Conservation (phyloP, 306 rosid genomes). For the Fragaria ananassa region DNA sequence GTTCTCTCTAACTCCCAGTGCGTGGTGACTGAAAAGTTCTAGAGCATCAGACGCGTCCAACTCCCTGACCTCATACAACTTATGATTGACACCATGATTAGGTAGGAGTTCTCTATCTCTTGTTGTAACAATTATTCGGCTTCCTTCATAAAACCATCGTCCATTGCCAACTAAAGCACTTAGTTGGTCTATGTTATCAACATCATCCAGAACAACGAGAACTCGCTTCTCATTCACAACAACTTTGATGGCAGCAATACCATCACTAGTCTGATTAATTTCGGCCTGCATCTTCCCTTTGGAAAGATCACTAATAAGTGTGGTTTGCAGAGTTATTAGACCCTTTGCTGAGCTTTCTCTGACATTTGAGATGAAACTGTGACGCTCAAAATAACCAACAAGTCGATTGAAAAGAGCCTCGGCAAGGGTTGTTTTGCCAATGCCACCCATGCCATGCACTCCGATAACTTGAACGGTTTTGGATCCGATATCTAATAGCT, state of each 20-base stretch:
- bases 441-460: conserved; percentile 50
- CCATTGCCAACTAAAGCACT: conserved; percentile 29
- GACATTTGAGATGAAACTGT: conserved; percentile 45
- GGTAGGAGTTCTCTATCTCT: conserved; percentile 40
- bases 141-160: conserved; percentile 52
- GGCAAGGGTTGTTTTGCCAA: conserved; percentile 63
- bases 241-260: conserved; percentile 20
- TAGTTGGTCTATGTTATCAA: conserved; percentile 40
- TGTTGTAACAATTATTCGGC: conserved; percentile 53
- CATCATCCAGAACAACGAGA: conserved; percentile 61
- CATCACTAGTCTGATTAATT: conserved; percentile 17
- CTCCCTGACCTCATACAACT: conserved; percentile 43
- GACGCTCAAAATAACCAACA: conserved; percentile 28
- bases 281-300: background rate
- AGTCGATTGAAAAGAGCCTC: conserved; percentile 45
- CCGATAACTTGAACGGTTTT: conserved; percentile 37
- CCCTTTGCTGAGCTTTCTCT: conserved; percentile 41
- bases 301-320: conserved; percentile 21
- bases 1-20: conserved; percentile 32
- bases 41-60: conserved; percentile 31
- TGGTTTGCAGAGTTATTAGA: conserved; percentile 29
- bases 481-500: conserved; percentile 35
- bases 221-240: conserved; percentile 25
- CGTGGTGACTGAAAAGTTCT: conserved; percentile 55
- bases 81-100: conserved; percentile 6